phyloP scores from a whole-genome alignment of 2,329 filamentous ascomycete genomes.

The Aspergillus proliferans region DNA sequence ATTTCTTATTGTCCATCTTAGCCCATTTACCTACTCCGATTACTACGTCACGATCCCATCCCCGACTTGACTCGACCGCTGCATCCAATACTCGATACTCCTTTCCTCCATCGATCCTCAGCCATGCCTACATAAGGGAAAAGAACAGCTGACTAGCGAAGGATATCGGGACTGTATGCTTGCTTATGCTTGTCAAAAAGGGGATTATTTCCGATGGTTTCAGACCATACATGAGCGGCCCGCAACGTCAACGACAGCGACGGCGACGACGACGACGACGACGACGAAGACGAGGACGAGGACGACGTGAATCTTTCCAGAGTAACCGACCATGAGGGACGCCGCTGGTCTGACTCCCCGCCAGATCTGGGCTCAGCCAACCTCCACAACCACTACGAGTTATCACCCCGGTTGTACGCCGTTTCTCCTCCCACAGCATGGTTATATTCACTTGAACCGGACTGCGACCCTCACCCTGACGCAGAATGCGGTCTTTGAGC shows the following conservation, averaged over 20 bases:
- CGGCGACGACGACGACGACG: background rate
- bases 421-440: slow-evolving; percentile 55
- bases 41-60: background rate
- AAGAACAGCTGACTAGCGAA: background rate
- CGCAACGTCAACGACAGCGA: background rate
- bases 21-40: background rate
- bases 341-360: slow-evolving; percentile 28
- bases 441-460: slow-evolving; percentile 37
- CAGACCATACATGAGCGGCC: background rate
- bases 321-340: slow-evolving; percentile 27
- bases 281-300: background rate
- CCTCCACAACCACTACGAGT: slow-evolving; percentile 29
- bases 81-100: background rate
- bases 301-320: slow-evolving; percentile 9
- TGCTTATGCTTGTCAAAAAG: background rate
- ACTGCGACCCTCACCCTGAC: slow-evolving; percentile 40
- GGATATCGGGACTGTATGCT: background rate
- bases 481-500: slow-evolving; percentile 45
- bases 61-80: background rate
- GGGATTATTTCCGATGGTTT: slow-evolving; percentile 4
- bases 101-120: background rate
- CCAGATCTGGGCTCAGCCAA: slow-evolving; percentile 37
- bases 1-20: slow-evolving; percentile 2
- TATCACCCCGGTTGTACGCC: slow-evolving; percentile 52
- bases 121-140: background rate